Evolutionary conservation across 2,329 filamentous ascomycete species (phyloP), one percentile per base, ranked within the genome.

Genomic region (Ambrosiella xylebori): DNA sequence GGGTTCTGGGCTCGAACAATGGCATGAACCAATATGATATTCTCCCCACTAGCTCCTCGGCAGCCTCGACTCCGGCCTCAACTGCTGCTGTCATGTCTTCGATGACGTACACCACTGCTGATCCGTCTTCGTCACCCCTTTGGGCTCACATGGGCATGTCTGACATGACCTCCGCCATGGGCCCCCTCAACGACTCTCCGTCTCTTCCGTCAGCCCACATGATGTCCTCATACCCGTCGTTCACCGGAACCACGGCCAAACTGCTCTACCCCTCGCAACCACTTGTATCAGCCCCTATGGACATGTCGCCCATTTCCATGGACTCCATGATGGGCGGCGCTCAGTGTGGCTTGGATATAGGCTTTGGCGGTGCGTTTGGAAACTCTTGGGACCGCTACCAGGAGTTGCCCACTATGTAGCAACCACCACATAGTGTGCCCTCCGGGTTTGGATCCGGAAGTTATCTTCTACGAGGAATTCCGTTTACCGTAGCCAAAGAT

Each of bases 341-440:
- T 61, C 88, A 88, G 68, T 97, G 91, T 71, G 88, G 88, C 65
- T 81, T 89, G 60, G 59, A 62, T 58, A 64, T 65, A 64, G 61
- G 62, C 44, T 57, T 59, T 44, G 54, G 54, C 11, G 45, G 47
- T 27, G 27, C 27, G 15, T 53, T 61, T 17, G 87, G 86, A 65
- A 27, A 27, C 27, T 2, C 27, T 27, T 95, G 88, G 87, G 88
- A 87, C 69, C 78, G 85, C 65, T 88, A 86, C 69, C 85, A 86
- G 67, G 87, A 91, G 70, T 79, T 87, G 64, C 84, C 87, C 62
- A 89, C 85, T 64, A 95, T 95, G 76, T 96, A 86, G 86, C 76
- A 79, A 80, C 71, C 76, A 80, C 66, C 71, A 68, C 67, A 27
- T 27, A 27, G 2, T 27, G 27, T 27, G 27, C 27, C 27, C 27